Base-by-base conservation (phyloP, 2,329 filamentous ascomycete genomes). In the Alternaria panax region DNA sequence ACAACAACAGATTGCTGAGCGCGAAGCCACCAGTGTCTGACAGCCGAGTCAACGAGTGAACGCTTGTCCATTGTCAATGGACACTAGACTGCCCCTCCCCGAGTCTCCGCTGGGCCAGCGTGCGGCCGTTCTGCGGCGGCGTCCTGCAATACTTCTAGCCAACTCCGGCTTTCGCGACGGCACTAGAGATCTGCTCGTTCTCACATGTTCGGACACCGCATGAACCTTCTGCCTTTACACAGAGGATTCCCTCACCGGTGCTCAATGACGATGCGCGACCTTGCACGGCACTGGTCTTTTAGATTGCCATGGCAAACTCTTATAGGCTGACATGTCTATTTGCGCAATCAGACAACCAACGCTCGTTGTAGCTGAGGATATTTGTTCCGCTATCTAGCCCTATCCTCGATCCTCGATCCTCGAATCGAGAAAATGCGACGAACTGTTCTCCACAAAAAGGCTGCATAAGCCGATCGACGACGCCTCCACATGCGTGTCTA, bases 71-170 rank as follows among this genome's bases (percentile, higher is more conserved):
- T n/a, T 51, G 34, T 36, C 34, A 9, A 51, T 51, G 48, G 48
- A 51, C n/a, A 4, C 18, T 22, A 22, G 28, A 9, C 16, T 28
- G 11, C 48, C 34, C 24, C 32, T 32, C 25, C 2, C 27, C 25
- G n/a, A n/a, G 3, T 11, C 25, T 25, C 7, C 41, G 9, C 8
- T n/a, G n/a, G 25, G 18, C 38, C 45, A 28, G 27, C 45, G 22
- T 34, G 14, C 54, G 45, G 54, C 46, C 18, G 47, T 16, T 53
- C 41, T 46, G 52, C 54, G 48, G 54, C 47, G 7, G 24, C 25
- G 12, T 7, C 43, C 25, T 40, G 14, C 52, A 2, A 40, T 48
- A n/a, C n/a, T n/a, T n/a, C n/a, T n/a, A n/a, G n/a, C n/a, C n/a
- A n/a, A n/a, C n/a, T n/a, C n/a, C n/a, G n/a, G n/a, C n/a, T n/a